Evolutionary conservation across 2,329 filamentous ascomycete genomes (phyloP).

Genomic region (Aspergillus costaricaensis): DNA sequence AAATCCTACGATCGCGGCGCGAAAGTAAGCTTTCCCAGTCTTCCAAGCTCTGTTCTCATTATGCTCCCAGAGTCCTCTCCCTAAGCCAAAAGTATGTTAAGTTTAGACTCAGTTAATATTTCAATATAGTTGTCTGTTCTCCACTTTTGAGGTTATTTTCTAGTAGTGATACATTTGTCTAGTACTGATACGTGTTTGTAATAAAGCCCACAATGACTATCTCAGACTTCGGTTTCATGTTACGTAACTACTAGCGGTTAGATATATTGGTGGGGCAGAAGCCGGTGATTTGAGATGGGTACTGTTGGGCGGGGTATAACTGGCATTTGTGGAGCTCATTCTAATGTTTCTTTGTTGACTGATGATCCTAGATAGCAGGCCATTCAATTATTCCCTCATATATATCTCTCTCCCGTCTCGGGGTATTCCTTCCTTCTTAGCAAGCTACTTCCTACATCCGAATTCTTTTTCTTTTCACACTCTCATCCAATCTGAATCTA

Average conservation of each 20-base stretch:
- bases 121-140: background rate
- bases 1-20: background rate
- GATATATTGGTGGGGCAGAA: too few relatives aligned
- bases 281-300: too few relatives aligned
- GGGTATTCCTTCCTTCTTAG: background rate
- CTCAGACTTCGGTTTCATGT: background rate
- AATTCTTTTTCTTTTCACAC: background rate
- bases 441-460: background rate
- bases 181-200: too few relatives aligned
- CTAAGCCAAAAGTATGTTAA: background rate
- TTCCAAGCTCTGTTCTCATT: background rate
- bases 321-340: background rate
- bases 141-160: background rate
- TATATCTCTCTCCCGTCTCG: background rate
- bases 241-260: background rate
- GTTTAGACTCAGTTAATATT: background rate
- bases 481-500: constrained; percentile 1
- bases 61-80: background rate
- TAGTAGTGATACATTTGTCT: too few relatives aligned
- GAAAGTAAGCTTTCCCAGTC: background rate
- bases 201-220: background rate
- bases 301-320: constrained; percentile 5
- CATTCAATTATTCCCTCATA: background rate
- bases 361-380: too few relatives aligned
- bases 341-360: too few relatives aligned